A percentile compares a stretch with the other conserved stretches of the same genome.
Conservation (phyloP, 192 early-diverging fungal genomes). For the Polychytrium aggregatum region DNA sequence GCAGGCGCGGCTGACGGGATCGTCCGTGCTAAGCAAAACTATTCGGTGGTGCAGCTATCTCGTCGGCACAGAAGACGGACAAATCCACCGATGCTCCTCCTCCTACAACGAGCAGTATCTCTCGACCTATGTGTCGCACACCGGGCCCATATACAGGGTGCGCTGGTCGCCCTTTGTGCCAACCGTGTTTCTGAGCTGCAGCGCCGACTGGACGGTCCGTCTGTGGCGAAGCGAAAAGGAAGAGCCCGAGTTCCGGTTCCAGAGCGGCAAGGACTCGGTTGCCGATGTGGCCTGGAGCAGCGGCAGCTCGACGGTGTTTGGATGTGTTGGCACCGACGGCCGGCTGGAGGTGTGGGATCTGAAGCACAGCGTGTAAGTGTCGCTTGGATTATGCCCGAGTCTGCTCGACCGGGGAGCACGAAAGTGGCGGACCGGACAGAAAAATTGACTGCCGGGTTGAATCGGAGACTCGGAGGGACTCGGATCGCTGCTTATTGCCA, state of each 20-base stretch:
- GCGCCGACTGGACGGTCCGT: constrained; percentile 44
- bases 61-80: constrained; percentile 47
- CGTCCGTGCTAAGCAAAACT: no score
- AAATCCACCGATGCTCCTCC: constrained; percentile 45
- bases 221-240: constrained; percentile 45
- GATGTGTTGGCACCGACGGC: constrained; percentile 41
- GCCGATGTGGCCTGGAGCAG: constrained; percentile 46
- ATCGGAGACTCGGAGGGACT: no score
- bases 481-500: no score
- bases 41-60: constrained; percentile 44
- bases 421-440: not conserved
- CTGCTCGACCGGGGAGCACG: not conserved
- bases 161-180: constrained; percentile 43
- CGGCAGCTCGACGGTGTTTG: constrained; percentile 37
- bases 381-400: no score
- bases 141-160: constrained; percentile 43
- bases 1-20: no score
- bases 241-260: constrained; percentile 37
- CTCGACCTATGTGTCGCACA: constrained; percentile 37
- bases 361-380: constrained; percentile 37
- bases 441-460: no score
- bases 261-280: constrained; percentile 46
- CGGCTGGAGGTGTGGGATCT: constrained; percentile 53
- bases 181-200: constrained; percentile 33
- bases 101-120: constrained; percentile 56